These are phyloP conservation scores for Cenococcum geophilum DNA, from an alignment of 495 filamentous ascomycete species.

Conservation along the genomic window DNA sequence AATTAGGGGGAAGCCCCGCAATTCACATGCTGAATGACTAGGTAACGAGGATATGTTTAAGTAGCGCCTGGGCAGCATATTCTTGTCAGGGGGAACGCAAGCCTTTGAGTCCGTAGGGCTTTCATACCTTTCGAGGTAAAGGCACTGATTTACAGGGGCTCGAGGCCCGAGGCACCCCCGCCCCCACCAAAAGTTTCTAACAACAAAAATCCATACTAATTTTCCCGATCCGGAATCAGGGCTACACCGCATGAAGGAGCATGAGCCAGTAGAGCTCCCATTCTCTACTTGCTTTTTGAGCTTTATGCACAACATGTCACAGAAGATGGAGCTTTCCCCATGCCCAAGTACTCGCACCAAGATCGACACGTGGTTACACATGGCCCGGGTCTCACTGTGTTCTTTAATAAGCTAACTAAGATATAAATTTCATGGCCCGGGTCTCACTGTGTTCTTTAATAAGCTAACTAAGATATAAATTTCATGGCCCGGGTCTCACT, in stretches of 20 bases:
- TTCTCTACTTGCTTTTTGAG: not conserved
- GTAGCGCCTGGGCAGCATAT: too few species aligned
- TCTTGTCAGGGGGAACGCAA: too few species aligned
- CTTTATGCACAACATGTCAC: conserved; percentile 3
- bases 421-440: not conserved
- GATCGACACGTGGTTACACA: conserved; percentile 6
- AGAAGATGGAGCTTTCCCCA: not conserved
- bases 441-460: not conserved
- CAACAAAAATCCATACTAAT: too few species aligned
- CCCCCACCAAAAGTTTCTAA: not conserved
- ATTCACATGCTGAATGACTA: too few species aligned
- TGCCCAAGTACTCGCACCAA: not conserved
- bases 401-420: not conserved
- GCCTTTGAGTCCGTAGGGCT: too few species aligned
- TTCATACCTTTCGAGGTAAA: too few species aligned
- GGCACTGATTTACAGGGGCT: too few species aligned
- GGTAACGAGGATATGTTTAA: too few species aligned
- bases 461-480: conserved; percentile 1
- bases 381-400: not conserved
- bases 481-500: not conserved
- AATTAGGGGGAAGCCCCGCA: too few species aligned
- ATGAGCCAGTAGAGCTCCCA: not conserved
- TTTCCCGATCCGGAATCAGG: not conserved
- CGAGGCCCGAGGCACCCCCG: not conserved
- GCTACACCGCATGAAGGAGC: not conserved